A percentile compares a stretch with the other conserved stretches of the same genome.
phyloP scores from a whole-genome alignment of 306 rosid genomes.

The Malus asiatica region DNA sequence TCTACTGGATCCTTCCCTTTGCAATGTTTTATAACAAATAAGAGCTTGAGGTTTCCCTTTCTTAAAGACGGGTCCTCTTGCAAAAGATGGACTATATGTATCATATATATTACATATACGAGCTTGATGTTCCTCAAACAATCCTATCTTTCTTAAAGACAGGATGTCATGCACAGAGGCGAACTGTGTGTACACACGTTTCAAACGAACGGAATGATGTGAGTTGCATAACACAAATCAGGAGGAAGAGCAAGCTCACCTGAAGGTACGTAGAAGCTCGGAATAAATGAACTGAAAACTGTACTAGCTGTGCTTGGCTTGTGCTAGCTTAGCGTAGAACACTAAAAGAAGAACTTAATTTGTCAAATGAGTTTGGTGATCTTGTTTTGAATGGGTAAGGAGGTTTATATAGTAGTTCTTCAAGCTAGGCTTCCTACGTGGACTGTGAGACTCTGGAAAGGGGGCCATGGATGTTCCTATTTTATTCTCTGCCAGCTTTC shows the following conservation, averaged over 20 bases:
- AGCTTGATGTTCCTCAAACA: no score
- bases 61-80: neutral
- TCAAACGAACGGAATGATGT: neutral
- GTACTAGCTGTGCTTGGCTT: slow-evolving; percentile 8
- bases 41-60: neutral
- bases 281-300: neutral
- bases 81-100: neutral
- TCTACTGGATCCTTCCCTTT: neutral
- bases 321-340: slow-evolving; percentile 9
- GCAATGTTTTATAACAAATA: no score
- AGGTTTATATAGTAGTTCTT: slow-evolving; percentile 46
- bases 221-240: slow-evolving; percentile 4
- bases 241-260: slow-evolving; percentile 32
- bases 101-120: no score
- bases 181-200: neutral
- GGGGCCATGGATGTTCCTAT: slow-evolving; percentile 45
- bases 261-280: slow-evolving; percentile 15
- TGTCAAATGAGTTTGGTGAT: slow-evolving; percentile 36
- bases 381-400: slow-evolving; percentile 25
- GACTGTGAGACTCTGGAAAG: neutral
- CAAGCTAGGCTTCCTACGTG: slow-evolving; percentile 14
- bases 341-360: neutral
- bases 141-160: neutral
- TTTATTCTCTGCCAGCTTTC: slow-evolving; percentile 32
- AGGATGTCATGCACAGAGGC: neutral